phyloP scores from a whole-genome alignment of 768 basidiomycete species.

The Leucogyrophana mollusca region DNA sequence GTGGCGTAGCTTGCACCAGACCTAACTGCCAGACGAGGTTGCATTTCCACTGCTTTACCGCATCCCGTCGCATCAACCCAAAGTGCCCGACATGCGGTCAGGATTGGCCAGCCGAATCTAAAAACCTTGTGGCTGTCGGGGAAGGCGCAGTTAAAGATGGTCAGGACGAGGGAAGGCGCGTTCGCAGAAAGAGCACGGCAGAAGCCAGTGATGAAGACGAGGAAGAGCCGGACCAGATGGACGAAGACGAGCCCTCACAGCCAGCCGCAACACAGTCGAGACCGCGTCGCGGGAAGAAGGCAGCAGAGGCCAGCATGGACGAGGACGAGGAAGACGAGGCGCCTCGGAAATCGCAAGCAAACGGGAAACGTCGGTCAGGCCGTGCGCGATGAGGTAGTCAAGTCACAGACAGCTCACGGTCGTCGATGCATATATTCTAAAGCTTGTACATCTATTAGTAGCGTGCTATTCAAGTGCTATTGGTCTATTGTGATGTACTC shows the following conservation, averaged over 20 bases:
- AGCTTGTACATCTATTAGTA: slow-evolving; percentile 9
- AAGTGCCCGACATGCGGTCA: slow-evolving; percentile 56
- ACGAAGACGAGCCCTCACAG: slow-evolving; percentile 32
- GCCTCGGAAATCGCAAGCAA: slow-evolving; percentile 17
- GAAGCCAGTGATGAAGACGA: slow-evolving; percentile 40
- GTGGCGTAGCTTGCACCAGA: slow-evolving; percentile 61
- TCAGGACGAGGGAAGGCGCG: slow-evolving; percentile 46
- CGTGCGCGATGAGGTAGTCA: slow-evolving; percentile 13
- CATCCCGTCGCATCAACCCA: slow-evolving; percentile 41
- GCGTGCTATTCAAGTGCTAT: slow-evolving; percentile 13
- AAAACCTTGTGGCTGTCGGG: slow-evolving; percentile 56
- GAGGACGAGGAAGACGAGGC: slow-evolving; percentile 23
- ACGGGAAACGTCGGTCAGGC: slow-evolving; percentile 17
- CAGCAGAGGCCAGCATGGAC: slow-evolving; percentile 36
- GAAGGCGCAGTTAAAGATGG: slow-evolving; percentile 67
- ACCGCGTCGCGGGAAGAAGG: slow-evolving; percentile 23
- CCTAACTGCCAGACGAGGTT: slow-evolving; percentile 61
- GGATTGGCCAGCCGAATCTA: slow-evolving; percentile 59
- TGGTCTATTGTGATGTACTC: slow-evolving; percentile 21
- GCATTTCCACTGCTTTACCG: slow-evolving; percentile 64
- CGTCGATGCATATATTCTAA: slow-evolving; percentile 10
- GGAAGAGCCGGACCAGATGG: slow-evolving; percentile 39
- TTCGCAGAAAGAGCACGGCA: slow-evolving; percentile 31
- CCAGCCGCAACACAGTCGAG: slow-evolving; percentile 18
- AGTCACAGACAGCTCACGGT: neutral